Evolutionary conservation across 495 filamentous ascomycete genomes (phyloP), one percentile per base, ranked within the genome.

Genomic region (Annulohypoxylon nitens): DNA sequence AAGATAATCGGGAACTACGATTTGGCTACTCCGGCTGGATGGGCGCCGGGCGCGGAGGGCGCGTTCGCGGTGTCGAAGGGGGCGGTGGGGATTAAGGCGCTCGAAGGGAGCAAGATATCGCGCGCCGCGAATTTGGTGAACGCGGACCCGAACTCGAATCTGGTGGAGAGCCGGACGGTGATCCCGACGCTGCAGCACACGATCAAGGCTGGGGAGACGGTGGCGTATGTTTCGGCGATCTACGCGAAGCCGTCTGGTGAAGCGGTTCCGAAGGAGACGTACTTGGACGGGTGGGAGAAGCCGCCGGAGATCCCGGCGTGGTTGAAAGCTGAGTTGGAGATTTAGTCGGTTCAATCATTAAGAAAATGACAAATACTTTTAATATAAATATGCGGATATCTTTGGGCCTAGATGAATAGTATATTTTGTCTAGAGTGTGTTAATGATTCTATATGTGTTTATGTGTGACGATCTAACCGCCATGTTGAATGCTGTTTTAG

Each of bases 91-190:
- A 90, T 93, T 63, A 84, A 85, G 33, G 91, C 90, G 67, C 74
- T 93, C 14, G 83, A 88, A 39, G 61, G 61, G 18, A 62, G 12
- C 26, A 64, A 12, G 0, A 64, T 57, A 0, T 76, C 75, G 41
- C 81, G 91, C 25, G 78, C 78, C 34, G 91, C 90, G 1, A 86
- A 81, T 58, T 81, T 91, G 57, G 88, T 93, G 36, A 88, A 92
- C 57, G 90, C 90, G 1, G 93, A 95, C 78, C 91, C 92, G 1
- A 94, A 95, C 76, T 90, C 90, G 39, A 94, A 94, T 75, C 78
- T 94, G 43, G 85, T 93, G 0, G 87, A 92, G 80, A 87, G 88
- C 37, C 80, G 92, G 59, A 92, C 90, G 0, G 83, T 91, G 45
- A 84, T 94, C 61, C 93, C 92, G 18, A 91, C 90, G 14, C 75